These are phyloP conservation scores for Zygoascus biomembranicola DNA, from an alignment of 805 yeast species.

Conservation along the genomic window DNA sequence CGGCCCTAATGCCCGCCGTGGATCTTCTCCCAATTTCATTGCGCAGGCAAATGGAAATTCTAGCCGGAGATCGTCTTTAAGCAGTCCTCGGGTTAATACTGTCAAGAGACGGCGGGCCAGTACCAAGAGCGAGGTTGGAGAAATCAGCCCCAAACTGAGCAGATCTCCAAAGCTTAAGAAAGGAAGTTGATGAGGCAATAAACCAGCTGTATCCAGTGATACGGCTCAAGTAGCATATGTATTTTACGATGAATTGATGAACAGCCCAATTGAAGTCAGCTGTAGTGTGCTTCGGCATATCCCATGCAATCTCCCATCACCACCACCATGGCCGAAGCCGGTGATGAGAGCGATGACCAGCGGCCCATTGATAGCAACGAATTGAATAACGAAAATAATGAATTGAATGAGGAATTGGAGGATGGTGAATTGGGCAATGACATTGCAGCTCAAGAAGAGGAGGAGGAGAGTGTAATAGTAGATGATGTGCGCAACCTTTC, in stretches of 20 bases:
- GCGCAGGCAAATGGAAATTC: neutral
- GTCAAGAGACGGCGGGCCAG: slow-evolving; percentile 7
- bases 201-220: no score
- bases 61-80: neutral
- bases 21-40: neutral
- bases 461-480: no score
- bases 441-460: no score
- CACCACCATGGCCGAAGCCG: neutral
- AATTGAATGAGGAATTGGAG: no score
- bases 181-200: neutral
- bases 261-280: neutral
- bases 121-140: slow-evolving; percentile 3
- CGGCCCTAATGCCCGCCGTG: neutral
- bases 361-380: neutral
- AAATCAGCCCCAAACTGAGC: neutral
- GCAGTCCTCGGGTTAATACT: slow-evolving; percentile 3
- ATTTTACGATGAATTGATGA: neutral
- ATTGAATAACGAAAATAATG: no score
- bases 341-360: neutral
- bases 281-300: neutral
- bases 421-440: no score
- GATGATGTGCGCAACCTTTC: neutral
- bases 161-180: neutral
- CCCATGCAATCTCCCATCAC: neutral
- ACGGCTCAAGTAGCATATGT: neutral